Evolutionary conservation across 352 stramenopile genomes (phyloP), one percentile per base, ranked within the genome.

Genomic region (Globisporangium cylindrosporum): DNA sequence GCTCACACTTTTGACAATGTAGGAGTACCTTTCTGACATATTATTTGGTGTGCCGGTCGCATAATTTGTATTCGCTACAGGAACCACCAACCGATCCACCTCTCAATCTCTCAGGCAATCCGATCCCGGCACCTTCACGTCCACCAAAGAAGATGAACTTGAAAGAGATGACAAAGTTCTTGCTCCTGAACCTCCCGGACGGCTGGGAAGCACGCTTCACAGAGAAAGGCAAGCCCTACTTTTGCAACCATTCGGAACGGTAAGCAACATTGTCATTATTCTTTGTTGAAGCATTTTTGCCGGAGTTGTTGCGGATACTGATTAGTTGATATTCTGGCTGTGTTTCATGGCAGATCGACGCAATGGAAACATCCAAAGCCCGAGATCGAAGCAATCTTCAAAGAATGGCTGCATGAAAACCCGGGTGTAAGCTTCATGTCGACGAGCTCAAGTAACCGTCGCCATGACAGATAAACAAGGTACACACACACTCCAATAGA

Each of bases 181-280:
- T 94, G 1, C 64, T 84, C 4, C 43, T 92, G 22, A 91, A 91
- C 36, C 71, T 94, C 1, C 88, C 88, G 0, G 76, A 90, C 27
- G 86, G 88, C 9, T 95, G 88, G 88, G 88, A 95, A 63, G 87
- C 78, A 51, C 83, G 88, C 5, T 92, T 90, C 70, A 95, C 84
- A 18, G 81, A 91, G 48, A 93, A 92, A 27, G 86, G 88, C 3
- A 80, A 80, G 54, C 88, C 88, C 1, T 95, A 96, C 70, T 94
- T 94, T 64, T 93, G 86, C 72, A 89, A 92, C 61, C 86, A 94
- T 51, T 75, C 68, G 14, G 84, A 90, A 55, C 62, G 85, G 86
- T 93, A 70, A 60, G 56, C n/a, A 43, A 2, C 54, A 59, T 38
- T 32, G 29, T 32, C 29, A 32, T 32, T 32, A 32, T 32, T 32